Percentiles rank a stretch among this genome's conserved stretches.
phyloP scores from a whole-genome alignment of 345 rosid species.

The Mercurialis annua region DNA sequence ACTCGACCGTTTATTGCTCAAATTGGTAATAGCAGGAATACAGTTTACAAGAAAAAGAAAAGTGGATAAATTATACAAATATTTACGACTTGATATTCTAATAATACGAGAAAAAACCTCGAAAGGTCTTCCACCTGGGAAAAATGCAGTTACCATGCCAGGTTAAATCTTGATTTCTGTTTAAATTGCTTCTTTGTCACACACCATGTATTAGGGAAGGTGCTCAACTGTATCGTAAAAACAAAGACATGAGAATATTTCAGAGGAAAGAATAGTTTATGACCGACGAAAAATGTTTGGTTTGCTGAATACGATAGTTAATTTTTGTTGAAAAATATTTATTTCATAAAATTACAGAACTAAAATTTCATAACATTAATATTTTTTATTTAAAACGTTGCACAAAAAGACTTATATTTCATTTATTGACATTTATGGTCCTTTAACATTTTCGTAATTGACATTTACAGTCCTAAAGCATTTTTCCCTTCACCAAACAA shows the following conservation, averaged over 20 bases:
- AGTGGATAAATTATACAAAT: neutral
- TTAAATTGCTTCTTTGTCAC: conserved; percentile 66
- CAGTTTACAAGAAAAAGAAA: neutral
- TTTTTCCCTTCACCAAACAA: too few species aligned
- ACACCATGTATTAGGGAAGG: conserved; percentile 82
- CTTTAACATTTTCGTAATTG: too few species aligned
- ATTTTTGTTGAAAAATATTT: neutral
- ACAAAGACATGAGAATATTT: neutral
- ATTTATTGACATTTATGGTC: too few species aligned
- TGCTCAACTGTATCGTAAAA: conserved; percentile 63
- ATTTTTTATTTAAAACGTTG: too few species aligned
- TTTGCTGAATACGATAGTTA: too few species aligned
- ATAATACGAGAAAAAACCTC: neutral
- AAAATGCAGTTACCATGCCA: conserved; percentile 42
- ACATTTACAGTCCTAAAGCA: too few species aligned
- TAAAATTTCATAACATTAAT: neutral
- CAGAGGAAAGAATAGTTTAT: neutral
- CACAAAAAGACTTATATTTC: too few species aligned
- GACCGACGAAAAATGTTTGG: too few species aligned
- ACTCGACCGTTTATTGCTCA: neutral
- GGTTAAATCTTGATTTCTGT: conserved; percentile 51
- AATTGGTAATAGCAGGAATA: neutral
- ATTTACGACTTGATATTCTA: neutral
- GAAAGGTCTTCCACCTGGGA: neutral
- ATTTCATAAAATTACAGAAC: neutral